Evolutionary conservation across 192 early-diverging fungal species (phyloP).

Genomic region (Coemansia sp.): DNA sequence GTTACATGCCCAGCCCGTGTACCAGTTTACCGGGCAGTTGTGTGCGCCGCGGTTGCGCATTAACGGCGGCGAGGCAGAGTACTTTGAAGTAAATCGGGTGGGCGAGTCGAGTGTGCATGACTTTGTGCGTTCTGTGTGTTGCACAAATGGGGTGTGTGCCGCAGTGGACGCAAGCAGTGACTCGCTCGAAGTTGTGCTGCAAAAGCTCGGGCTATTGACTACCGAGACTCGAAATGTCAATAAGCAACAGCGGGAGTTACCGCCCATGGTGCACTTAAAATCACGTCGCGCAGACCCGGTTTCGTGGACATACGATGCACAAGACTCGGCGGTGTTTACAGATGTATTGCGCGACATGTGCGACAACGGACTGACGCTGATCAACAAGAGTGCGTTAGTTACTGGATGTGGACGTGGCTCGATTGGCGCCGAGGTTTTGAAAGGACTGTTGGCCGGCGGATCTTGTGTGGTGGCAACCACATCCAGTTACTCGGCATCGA

Average conservation of each 20-base stretch:
- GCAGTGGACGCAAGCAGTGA: not conserved
- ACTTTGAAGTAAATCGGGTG: conserved; percentile 20
- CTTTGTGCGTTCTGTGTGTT: conserved; percentile 17
- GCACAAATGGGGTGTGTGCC: not conserved
- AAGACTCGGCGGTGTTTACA: conserved; percentile 68
- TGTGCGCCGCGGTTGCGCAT: conserved; percentile 73
- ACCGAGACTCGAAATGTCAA: not conserved
- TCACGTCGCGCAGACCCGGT: conserved; percentile 56
- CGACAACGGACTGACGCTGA: conserved; percentile 78
- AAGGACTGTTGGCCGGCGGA: conserved; percentile 83
- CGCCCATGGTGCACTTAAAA: conserved; percentile 70
- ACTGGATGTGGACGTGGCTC: conserved; percentile 90
- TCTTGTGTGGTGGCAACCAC: conserved; percentile 89
- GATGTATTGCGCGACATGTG: conserved; percentile 73
- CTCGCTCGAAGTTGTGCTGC: conserved; percentile 19
- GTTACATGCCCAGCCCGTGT: conserved; percentile 69
- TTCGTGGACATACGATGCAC: conserved; percentile 69
- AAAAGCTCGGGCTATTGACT: conserved; percentile 20
- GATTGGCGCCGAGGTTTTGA: conserved; percentile 89
- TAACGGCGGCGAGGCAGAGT: conserved; percentile 6
- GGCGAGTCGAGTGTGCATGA: conserved; percentile 18
- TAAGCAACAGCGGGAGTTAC: conserved; percentile 2
- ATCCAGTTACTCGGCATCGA: conserved; percentile 77
- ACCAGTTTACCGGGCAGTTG: conserved; percentile 78
- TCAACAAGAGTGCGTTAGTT: conserved; percentile 72